These are phyloP conservation scores for Arachnomyces sp. DNA, from an alignment of 2,329 filamentous ascomycete species.

Conservation along the genomic window DNA sequence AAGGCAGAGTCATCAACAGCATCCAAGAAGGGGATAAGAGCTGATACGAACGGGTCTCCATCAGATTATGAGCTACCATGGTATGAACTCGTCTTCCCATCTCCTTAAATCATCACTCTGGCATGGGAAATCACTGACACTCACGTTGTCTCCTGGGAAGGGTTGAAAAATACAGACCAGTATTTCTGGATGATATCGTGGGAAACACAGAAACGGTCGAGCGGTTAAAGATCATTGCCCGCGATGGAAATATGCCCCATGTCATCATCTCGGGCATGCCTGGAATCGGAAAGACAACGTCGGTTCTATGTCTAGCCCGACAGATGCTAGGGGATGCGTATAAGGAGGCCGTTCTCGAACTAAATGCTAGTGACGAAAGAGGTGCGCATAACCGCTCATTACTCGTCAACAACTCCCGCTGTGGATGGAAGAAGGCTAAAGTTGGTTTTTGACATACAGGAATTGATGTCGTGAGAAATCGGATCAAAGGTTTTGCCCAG, in stretches of 20 bases:
- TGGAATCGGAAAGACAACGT: conserved; percentile 97
- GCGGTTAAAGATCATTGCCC: conserved; percentile 93
- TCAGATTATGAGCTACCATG: conserved; percentile 44
- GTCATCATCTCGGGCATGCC: conserved; percentile 99
- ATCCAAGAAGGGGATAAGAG: conserved; percentile 34
- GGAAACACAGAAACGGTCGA: conserved; percentile 98
- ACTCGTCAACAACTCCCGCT: neutral
- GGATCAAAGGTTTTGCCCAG: conserved; percentile 97
- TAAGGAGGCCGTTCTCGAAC: conserved; percentile 92
- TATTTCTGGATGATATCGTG: conserved; percentile 93
- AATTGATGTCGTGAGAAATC: conserved; percentile 93
- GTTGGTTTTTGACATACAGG: conserved; percentile 44
- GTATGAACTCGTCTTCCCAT: conserved; percentile 21
- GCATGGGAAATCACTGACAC: neutral
- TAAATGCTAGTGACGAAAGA: conserved; percentile 94
- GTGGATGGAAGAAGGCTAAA: neutral
- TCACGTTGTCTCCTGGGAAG: conserved; percentile 45
- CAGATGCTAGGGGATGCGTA: conserved; percentile 88
- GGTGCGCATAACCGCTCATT: conserved; percentile 38
- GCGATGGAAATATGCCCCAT: conserved; percentile 98
- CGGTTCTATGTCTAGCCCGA: conserved; percentile 82
- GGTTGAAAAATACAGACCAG: conserved; percentile 96
- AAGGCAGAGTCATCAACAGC: conserved; percentile 42
- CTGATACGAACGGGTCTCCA: conserved; percentile 32
- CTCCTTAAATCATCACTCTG: neutral